Conservation (phyloP, 1,284 basidiomycete species). For the Ustilago crameri region DNA sequence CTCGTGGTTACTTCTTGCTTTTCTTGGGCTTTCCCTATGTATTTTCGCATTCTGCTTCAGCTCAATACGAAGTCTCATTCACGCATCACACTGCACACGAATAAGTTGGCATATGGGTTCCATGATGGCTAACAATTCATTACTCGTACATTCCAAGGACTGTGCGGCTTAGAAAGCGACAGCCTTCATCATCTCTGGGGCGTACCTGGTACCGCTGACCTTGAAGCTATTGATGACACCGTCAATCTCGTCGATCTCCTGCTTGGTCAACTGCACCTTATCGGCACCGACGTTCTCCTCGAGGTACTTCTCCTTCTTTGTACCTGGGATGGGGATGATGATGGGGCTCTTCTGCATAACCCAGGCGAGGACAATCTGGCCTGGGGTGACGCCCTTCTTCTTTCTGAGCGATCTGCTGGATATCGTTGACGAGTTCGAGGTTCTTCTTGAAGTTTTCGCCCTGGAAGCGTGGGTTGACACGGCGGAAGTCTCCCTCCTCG, state of each 20-base stretch:
- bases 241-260: slow-evolving; percentile 52
- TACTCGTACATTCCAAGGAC: too few relatives aligned
- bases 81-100: too few relatives aligned
- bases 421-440: slow-evolving; percentile 46
- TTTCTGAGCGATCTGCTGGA: slow-evolving; percentile 50
- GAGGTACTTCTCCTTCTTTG: slow-evolving; percentile 49
- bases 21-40: slow-evolving; percentile 1
- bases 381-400: slow-evolving; percentile 51
- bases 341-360: slow-evolving; percentile 23
- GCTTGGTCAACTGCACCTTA: slow-evolving; percentile 23
- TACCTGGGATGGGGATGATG: slow-evolving; percentile 51
- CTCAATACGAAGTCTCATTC: too few relatives aligned
- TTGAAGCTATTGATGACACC: slow-evolving; percentile 54
- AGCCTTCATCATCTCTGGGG: slow-evolving; percentile 12
- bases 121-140: too few relatives aligned
- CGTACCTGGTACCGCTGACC: slow-evolving; percentile 43
- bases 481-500: slow-evolving; percentile 49
- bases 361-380: slow-evolving; percentile 57
- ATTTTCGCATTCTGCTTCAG: too few relatives aligned
- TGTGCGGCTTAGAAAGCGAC: slow-evolving; percentile 38
- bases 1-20: neutral
- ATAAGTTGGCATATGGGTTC: too few relatives aligned
- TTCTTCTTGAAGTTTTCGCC: slow-evolving; percentile 54
- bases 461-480: slow-evolving; percentile 47
- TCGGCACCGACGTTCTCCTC: slow-evolving; percentile 49